A percentile compares a stretch with the other conserved stretches of the same genome.
phyloP scores from a whole-genome alignment of 208 protist genomes.

The Naegleria gruberi region DNA sequence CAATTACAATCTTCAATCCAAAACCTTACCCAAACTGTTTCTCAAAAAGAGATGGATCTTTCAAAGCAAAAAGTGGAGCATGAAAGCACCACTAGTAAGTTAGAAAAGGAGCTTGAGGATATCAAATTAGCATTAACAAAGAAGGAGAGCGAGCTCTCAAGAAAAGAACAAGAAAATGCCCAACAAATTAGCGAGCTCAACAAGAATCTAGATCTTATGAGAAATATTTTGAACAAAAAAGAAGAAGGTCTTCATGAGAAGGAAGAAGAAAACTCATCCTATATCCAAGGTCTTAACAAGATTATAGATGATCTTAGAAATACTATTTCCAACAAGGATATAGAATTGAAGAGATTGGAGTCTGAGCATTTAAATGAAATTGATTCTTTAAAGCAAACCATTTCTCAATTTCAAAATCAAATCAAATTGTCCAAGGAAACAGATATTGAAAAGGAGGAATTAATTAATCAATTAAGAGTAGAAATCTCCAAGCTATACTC shows the following conservation, averaged over 20 bases:
- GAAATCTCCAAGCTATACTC: background rate
- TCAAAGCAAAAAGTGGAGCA: background rate
- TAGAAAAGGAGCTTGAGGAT: background rate
- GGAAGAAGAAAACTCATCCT: background rate
- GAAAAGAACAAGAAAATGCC: background rate
- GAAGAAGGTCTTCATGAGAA: background rate
- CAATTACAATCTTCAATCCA: background rate
- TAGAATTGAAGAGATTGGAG: background rate
- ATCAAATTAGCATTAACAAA: background rate
- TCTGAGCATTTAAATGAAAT: background rate
- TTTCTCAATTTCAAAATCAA: background rate
- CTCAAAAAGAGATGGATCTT: background rate
- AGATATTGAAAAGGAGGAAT: background rate
- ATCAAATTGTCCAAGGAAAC: background rate
- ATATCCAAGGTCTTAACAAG: background rate
- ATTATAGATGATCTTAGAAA: background rate
- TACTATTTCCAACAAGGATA: background rate
- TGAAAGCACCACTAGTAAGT: background rate
- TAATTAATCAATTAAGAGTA: background rate
- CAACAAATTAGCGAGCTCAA: background rate
- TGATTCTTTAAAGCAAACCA: background rate
- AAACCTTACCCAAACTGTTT: background rate
- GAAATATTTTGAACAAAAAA: background rate
- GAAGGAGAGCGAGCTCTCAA: background rate
- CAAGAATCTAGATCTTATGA: background rate